Percentiles rank a stretch among this genome's conserved stretches.
These are phyloP conservation scores for Stephania japonica DNA, from an alignment of 164 flowering plant genomes.

Conservation along the genomic window DNA sequence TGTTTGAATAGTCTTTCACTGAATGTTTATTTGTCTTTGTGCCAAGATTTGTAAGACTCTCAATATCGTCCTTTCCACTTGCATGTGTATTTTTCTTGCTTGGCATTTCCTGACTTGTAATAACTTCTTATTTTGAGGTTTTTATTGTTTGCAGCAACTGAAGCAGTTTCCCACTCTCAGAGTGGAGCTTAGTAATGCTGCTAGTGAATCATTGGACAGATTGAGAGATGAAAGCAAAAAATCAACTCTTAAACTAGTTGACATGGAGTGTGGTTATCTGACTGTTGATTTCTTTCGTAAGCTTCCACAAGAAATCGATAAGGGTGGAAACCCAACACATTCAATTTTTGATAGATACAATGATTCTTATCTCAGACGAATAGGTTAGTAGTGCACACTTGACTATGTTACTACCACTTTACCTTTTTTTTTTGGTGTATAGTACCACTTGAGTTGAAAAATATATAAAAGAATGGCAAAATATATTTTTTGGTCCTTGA, in stretches of 20 bases:
- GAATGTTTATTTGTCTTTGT: no score
- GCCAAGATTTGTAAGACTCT: no score
- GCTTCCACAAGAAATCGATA: conserved; percentile 94
- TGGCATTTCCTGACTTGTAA: no score
- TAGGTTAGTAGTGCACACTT: conserved; percentile 45
- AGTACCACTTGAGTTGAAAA: no score
- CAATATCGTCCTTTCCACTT: no score
- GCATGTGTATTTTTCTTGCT: no score
- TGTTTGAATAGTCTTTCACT: no score
- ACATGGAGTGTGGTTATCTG: conserved; percentile 84
- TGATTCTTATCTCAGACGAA: conserved; percentile 74
- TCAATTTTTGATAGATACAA: conserved; percentile 92
- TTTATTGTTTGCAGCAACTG: conserved; percentile 50
- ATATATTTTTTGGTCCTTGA: no score
- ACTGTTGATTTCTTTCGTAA: conserved; percentile 95
- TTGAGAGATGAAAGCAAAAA: conserved; percentile 82
- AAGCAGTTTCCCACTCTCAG: conserved; percentile 59
- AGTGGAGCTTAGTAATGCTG: conserved; percentile 72
- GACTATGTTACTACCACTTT: background rate
- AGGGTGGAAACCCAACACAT: conserved; percentile 92
- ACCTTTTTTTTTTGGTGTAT: no score
- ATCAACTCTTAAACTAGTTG: conserved; percentile 79
- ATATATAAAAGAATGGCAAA: no score
- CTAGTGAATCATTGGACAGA: conserved; percentile 69
- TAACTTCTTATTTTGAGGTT: background rate